Evolutionary conservation across 2,329 filamentous ascomycete genomes (phyloP).

Genomic region (Ophiostoma novo-ulmi): DNA sequence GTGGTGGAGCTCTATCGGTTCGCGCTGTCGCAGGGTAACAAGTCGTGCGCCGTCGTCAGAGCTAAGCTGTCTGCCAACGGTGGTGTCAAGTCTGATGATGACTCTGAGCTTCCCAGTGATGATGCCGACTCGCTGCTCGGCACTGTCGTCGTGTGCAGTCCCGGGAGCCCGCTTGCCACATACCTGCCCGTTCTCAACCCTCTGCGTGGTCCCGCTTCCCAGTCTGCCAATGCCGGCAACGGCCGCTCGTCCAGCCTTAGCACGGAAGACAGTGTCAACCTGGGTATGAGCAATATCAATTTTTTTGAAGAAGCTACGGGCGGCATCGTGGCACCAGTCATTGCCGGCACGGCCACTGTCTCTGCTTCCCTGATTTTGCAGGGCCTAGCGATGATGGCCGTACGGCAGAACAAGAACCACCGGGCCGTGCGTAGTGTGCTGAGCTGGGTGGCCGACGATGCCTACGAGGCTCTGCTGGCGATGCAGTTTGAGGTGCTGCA

Average conservation of each 20-base stretch:
- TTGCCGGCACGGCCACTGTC: constrained; percentile 51
- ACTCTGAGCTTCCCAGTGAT: constrained; percentile 46
- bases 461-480: constrained; percentile 64
- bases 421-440: constrained; percentile 68
- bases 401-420: constrained; percentile 75
- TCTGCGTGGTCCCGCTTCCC: not conserved
- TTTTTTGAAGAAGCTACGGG: constrained; percentile 52
- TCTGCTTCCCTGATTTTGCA: constrained; percentile 67
- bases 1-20: constrained; percentile 73
- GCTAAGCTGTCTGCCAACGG: constrained; percentile 49
- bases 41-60: constrained; percentile 74
- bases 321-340: constrained; percentile 75
- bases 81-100: constrained; percentile 26
- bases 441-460: constrained; percentile 73
- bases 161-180: constrained; percentile 60
- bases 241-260: constrained; percentile 19
- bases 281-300: not conserved
- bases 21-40: constrained; percentile 58
- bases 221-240: not conserved
- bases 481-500: constrained; percentile 79
- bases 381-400: constrained; percentile 72
- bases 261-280: constrained; percentile 16
- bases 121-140: constrained; percentile 62
- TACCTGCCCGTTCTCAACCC: constrained; percentile 65
- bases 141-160: constrained; percentile 73